Evolutionary conservation across 1,284 basidiomycete genomes (phyloP), one percentile per base, ranked within the genome.

Genomic region (Uromyces viciae-fabae): DNA sequence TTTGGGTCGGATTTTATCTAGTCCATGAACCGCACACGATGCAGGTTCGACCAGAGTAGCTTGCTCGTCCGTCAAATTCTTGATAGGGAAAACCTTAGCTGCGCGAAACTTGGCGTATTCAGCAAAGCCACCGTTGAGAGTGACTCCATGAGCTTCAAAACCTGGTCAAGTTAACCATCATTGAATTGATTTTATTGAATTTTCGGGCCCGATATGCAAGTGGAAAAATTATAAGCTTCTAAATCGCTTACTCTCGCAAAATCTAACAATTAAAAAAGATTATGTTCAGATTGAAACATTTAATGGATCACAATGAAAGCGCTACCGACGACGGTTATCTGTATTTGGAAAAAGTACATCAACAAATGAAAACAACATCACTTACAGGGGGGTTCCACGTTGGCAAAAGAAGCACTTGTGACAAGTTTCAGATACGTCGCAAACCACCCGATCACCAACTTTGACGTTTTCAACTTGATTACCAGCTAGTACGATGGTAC

Each of bases 31-130:
- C 22, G 93, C 93, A 85, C 93, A 95, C 19, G 93, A 91, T 3
- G 93, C 92, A 36, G 82, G 76, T 86, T 95, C 93, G 76, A 94
- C 88, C n/a, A 95, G 89, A 3, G 92, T 94, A 0, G 93, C 91
- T 84, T 94, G 92, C 86, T 93, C 91, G 84, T 94, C 93, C n/a
- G 90, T 89, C 62, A 94, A 88, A 86, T 94, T 94, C 84, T 91
- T 86, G 85, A 94, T 92, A 86, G 92, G 92, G 89, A 92, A 94
- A 40, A 93, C 88, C 85, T 94, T 94, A 85, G 90, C 89, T 73
- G 86, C 86, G 78, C 88, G 85, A 85, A 73, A 81, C 54, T 68
- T 62, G 81, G 52, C 40, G 86, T 94, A 94, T 85, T 93, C 92
- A 56, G 93, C 92, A 84, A 95, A 94, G n/a, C 93, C 93, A 81